Base-by-base conservation (phyloP, 1,139 yeast species). In the Candida labiduridarum region DNA sequence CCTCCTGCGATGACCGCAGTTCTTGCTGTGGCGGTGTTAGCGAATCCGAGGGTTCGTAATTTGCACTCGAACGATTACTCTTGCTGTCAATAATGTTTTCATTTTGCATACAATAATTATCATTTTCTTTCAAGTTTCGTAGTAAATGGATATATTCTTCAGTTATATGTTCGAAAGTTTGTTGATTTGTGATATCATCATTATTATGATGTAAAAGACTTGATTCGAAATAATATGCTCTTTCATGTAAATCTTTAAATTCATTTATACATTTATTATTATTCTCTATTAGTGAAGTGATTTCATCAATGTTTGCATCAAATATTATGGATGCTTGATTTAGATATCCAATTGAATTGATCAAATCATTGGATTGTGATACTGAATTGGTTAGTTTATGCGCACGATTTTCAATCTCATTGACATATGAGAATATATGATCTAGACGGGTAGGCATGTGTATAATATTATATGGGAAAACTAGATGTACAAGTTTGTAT, bases 141-240 rank as follows among this genome's bases (percentile, higher is more conserved):
- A 56, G 65, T 14, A 80, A 55, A 51, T 69, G 74, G n/a, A 64
- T 60, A 53, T 68, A 82, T 59, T 84, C 89, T 42, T 68, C 61
- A 36, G 70, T 64, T 44, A 84, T 59, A 52, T 79, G 81, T 45
- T 77, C 80, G 53, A 80, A 71, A 1, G 84, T 77, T 67, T 79
- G 64, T 66, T 78, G 54, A 72, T 78, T 61, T 70, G 78, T 72
- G 46, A 66, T 52, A 22, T 42, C 40, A 56, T 74, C 80, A 51
- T 70, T 72, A 25, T 25, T 9, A 7, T 25, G 29, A 43, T 60
- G 49, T 19, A 56, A 59, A 44, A 74, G 49, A 48, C 66, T 71
- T 8, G 73, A 63, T 54, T 75, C 79, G 41, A 76, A 64, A 49
- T 67, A 65, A 49, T 65, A 65, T 3, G 71, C 60, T 54, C 67